Conservation (phyloP, 2,329 filamentous ascomycete genomes). For the Aspergillus tubingensis region DNA sequence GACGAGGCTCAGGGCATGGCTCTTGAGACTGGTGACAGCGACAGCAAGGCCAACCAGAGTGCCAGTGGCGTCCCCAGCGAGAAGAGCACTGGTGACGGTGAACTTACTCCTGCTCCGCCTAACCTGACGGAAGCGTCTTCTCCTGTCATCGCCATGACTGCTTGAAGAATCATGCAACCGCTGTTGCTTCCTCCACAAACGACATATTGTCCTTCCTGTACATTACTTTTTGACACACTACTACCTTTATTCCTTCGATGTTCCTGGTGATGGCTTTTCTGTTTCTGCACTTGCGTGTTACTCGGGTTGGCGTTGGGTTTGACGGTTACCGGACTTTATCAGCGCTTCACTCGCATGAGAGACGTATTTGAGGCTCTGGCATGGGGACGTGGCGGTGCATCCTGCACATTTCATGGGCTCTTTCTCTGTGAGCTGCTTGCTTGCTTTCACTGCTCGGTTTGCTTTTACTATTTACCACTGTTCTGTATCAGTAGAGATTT, state of each 20-base stretch:
- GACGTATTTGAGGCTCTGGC: background rate
- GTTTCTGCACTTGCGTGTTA: background rate
- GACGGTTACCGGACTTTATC: background rate
- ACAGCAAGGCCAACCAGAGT: slow-evolving; percentile 58
- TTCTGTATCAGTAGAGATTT: slow-evolving; percentile 1
- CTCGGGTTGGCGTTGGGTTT: slow-evolving; percentile 13
- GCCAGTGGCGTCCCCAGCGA: slow-evolving; percentile 60
- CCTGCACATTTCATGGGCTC: background rate
- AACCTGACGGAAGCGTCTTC: slow-evolving; percentile 56
- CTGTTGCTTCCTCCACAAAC: background rate
- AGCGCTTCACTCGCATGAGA: background rate
- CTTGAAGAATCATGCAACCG: slow-evolving; percentile 23
- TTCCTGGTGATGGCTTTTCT: background rate
- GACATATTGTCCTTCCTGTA: slow-evolving; percentile 25
- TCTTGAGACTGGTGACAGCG: slow-evolving; percentile 57
- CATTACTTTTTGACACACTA: slow-evolving; percentile 20
- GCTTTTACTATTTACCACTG: background rate
- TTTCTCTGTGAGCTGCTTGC: background rate
- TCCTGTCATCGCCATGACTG: slow-evolving; percentile 45
- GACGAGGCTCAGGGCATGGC: slow-evolving; percentile 60
- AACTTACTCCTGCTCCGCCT: slow-evolving; percentile 48
- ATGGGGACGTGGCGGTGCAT: background rate
- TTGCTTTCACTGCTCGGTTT: background rate
- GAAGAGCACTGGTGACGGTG: slow-evolving; percentile 57
- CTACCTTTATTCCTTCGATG: slow-evolving; percentile 8